Evolutionary conservation across 2,329 filamentous ascomycete genomes (phyloP).

Genomic region (Chalara sp.): DNA sequence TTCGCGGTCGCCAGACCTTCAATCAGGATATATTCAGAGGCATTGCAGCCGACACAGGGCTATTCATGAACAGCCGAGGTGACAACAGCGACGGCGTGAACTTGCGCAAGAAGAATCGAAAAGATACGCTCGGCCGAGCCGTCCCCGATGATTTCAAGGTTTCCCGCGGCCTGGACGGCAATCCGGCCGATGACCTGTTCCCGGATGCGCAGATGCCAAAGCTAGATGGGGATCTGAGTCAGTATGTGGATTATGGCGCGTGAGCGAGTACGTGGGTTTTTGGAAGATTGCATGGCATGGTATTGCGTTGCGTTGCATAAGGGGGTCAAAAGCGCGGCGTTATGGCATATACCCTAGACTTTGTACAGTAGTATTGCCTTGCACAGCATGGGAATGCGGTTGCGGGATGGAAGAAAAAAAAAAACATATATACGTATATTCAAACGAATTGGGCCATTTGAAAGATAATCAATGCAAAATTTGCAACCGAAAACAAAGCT

Average conservation of each 20-base stretch:
- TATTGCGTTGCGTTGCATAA: neutral
- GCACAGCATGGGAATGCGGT: no score
- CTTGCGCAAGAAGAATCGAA: conserved; percentile 25
- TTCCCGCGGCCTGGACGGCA: conserved; percentile 27
- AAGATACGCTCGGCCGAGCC: conserved; percentile 26
- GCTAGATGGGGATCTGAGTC: neutral
- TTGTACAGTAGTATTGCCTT: no score
- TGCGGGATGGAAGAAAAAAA: no score
- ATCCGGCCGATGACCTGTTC: conserved; percentile 20
- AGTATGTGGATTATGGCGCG: neutral
- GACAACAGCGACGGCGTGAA: conserved; percentile 28
- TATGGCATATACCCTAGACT: neutral
- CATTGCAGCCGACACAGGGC: conserved; percentile 33
- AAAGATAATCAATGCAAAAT: no score
- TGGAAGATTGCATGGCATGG: neutral
- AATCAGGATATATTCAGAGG: conserved; percentile 27
- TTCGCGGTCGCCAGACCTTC: conserved; percentile 26
- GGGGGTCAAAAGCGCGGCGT: neutral
- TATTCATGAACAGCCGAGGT: conserved; percentile 40
- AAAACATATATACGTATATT: no score
- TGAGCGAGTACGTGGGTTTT: neutral
- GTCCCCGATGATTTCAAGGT: conserved; percentile 28
- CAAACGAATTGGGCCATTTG: no score
- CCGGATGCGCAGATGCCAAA: conserved; percentile 15
- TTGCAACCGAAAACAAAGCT: no score